Evolutionary conservation across 306 rosid species (phyloP).

Genomic region (Hippophae rhamnoides): DNA sequence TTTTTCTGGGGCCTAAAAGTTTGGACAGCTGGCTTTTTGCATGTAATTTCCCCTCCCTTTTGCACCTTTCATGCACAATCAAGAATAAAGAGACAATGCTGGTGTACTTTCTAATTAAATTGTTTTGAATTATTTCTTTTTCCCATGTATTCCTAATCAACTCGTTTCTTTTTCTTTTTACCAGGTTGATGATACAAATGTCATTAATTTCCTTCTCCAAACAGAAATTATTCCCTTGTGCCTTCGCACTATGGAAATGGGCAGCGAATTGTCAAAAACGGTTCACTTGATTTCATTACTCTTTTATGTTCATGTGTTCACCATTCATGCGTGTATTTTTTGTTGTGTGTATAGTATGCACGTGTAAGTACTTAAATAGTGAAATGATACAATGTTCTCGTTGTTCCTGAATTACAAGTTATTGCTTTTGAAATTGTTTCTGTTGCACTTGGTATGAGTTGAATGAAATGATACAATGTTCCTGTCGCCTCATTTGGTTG

Average conservation of each 20-base stretch:
- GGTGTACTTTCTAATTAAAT: background rate
- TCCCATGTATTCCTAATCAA: background rate
- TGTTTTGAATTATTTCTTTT: background rate
- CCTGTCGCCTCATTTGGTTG: no score
- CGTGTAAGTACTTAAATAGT: no score
- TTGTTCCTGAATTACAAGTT: no score
- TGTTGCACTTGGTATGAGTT: no score
- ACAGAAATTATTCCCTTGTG: constrained; percentile 74
- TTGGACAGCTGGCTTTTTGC: no score
- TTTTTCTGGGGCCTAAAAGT: no score
- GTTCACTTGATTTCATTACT: constrained; percentile 42
- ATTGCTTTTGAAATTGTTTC: no score
- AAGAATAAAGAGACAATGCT: background rate
- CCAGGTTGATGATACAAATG: constrained; percentile 72
- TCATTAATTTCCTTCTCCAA: constrained; percentile 65
- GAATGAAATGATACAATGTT: no score
- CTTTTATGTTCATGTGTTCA: background rate
- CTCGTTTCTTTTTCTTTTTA: constrained; percentile 7
- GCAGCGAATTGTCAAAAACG: constrained; percentile 69
- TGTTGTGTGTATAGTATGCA: no score
- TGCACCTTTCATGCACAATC: no score
- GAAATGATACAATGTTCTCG: no score
- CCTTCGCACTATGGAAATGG: constrained; percentile 82
- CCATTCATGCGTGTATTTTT: background rate
- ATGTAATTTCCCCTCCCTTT: no score